These are phyloP conservation scores for Cudoniella acicularis DNA, from an alignment of 495 filamentous ascomycete genomes.

Conservation along the genomic window DNA sequence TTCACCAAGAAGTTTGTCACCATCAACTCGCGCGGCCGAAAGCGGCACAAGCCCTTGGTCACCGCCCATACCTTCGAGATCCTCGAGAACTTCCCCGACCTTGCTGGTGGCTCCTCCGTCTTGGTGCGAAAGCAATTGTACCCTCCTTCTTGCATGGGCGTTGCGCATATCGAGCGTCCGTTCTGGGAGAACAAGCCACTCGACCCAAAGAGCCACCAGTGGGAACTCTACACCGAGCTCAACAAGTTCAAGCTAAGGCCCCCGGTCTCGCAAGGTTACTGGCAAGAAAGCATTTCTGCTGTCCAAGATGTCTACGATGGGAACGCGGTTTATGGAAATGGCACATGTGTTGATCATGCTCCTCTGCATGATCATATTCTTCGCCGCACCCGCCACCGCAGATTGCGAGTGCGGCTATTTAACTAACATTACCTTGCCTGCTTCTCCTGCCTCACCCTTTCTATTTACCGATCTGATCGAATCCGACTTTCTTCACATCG, in stretches of 20 bases:
- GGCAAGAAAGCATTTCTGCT: too few species aligned
- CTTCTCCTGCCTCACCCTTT: slow-evolving; percentile 35
- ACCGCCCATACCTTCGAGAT: not conserved
- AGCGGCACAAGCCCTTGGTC: not conserved
- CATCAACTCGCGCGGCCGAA: not conserved
- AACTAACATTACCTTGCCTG: slow-evolving; percentile 32
- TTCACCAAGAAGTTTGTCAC: not conserved
- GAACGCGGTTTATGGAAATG: not conserved
- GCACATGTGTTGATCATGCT: slow-evolving; percentile 3
- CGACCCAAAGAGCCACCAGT: not conserved
- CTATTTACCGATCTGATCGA: slow-evolving; percentile 68
- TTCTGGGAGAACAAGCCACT: not conserved
- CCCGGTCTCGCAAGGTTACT: too few species aligned
- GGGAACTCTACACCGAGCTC: not conserved
- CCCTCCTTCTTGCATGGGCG: not conserved
- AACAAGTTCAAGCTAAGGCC: too few species aligned
- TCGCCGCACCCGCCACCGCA: slow-evolving; percentile 28
- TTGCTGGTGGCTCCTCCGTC: not conserved
- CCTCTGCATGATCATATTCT: slow-evolving; percentile 14
- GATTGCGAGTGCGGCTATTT: slow-evolving; percentile 72
- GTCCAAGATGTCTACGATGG: not conserved
- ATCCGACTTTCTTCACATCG: slow-evolving; percentile 60
- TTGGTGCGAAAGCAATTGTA: not conserved
- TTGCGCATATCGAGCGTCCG: not conserved
- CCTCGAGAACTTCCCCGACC: not conserved